Evolutionary conservation across 2,329 filamentous ascomycete species (phyloP), one percentile per base, ranked within the genome.

Genomic region (Aureobasidium lini): DNA sequence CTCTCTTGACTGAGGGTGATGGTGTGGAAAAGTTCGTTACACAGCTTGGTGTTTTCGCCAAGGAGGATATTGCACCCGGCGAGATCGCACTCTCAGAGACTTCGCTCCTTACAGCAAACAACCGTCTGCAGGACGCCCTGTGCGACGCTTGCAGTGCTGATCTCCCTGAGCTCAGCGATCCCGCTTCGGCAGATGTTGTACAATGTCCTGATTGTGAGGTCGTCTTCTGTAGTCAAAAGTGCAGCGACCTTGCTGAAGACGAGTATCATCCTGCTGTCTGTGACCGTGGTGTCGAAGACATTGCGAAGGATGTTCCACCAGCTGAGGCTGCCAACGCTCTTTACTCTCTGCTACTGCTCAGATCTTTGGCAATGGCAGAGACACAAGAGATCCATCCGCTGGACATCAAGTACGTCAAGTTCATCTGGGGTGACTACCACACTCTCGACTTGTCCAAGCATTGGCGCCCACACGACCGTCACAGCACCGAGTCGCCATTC

Each of bases 41-140:
- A 65, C 94, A 99, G 72, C 81, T 99, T 0, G 94, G 94, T 4
- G 81, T 99, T 3, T 97, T 97, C 70, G 93, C 92, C 7, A 89
- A 85, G 66, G 82, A 89, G 63, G 86, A 95, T 64, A 89, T 97
- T 39, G 75, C 78, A 0, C 84, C 90, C 0, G 89, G 88, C 9
- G 88, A 95, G 70, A 78, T 81, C 6, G 84, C 96, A 1, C 80
- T 99, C 32, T 78, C 83, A 49, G 94, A 99, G 69, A 89, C 87
- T 62, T 94, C 91, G 8, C 81, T 96, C 7, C 77, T 99, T 42
- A 96, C 92, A 1, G 92, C 90, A 47, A 94, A 93, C 66, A 94
- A 94, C 70, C 85, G 90, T 32, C 81, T 94, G 11, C 90, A 95
- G 69, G 91, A 95, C 63, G 81, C 88, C 4, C 81, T 93, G 32